These are phyloP conservation scores for Mycena citricolor DNA, from an alignment of 1,284 basidiomycete species.

Conservation along the genomic window DNA sequence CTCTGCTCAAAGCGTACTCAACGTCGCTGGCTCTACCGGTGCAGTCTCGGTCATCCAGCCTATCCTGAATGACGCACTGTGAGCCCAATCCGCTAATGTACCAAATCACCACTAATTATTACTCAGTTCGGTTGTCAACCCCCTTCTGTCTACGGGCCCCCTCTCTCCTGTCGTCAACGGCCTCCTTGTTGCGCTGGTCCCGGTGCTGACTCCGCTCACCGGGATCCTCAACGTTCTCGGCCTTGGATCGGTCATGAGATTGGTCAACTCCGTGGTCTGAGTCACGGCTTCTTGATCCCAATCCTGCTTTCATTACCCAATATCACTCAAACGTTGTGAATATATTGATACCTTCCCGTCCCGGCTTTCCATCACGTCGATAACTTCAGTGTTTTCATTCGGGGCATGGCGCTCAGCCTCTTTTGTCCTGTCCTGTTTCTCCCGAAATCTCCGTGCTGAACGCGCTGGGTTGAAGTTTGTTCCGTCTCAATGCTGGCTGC, in stretches of 20 bases:
- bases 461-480: too few species aligned
- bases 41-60: background rate
- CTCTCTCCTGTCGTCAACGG: constrained; percentile 3
- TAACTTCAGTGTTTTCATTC: too few species aligned
- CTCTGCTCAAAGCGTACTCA: background rate
- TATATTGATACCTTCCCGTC: too few species aligned
- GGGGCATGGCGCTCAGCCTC: too few species aligned
- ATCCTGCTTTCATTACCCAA: too few species aligned
- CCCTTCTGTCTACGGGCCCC: constrained; percentile 1
- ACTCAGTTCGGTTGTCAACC: background rate
- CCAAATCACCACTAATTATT: too few species aligned
- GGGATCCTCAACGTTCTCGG: constrained; percentile 10
- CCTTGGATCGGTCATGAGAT: constrained; percentile 14
- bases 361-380: too few species aligned
- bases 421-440: too few species aligned
- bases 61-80: background rate
- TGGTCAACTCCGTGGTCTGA: constrained; percentile 10
- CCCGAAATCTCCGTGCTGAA: too few species aligned
- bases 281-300: constrained; percentile 78
- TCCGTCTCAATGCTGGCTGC: too few species aligned
- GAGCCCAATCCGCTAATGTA: background rate
- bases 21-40: background rate
- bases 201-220: background rate
- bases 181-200: constrained; percentile 3
- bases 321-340: too few species aligned